Conservation (phyloP, 352 stramenopile species). For the Globisporangium nunn region DNA sequence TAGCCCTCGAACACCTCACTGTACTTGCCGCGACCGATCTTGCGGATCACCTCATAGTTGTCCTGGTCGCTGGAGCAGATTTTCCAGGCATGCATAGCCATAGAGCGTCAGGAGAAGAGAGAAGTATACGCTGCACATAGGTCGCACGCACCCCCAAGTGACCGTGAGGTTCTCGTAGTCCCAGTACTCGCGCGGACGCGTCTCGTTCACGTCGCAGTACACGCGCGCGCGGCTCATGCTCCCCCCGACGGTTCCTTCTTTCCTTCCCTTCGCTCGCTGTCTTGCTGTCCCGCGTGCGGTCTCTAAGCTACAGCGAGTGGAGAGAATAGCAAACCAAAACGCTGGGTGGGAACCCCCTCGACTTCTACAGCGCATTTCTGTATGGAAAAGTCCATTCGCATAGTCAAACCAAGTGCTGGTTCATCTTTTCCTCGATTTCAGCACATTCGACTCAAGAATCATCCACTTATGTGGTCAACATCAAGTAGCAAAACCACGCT, state of each 20-base stretch:
- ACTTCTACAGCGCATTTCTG: no score
- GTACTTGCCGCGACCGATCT: slow-evolving; percentile 99
- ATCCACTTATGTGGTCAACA: no score
- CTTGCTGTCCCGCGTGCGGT: no score
- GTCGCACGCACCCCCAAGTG: slow-evolving; percentile 90
- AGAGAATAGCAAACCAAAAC: no score
- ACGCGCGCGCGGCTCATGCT: slow-evolving; percentile 76
- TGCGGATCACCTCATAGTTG: slow-evolving; percentile 98
- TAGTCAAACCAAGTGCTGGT: no score
- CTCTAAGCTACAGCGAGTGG: no score
- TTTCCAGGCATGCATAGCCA: no score
- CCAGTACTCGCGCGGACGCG: slow-evolving; percentile 97
- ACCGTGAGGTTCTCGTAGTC: slow-evolving; percentile 99
- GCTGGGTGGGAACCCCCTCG: no score
- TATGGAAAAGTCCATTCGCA: no score
- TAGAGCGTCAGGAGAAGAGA: neutral
- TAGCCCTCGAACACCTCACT: slow-evolving; percentile 98
- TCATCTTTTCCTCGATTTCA: no score
- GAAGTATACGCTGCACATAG: neutral
- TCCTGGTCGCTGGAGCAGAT: slow-evolving; percentile 89
- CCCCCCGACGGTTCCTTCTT: neutral
- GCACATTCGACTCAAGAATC: no score
- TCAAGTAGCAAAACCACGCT: no score
- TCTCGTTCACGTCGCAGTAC: slow-evolving; percentile 94
- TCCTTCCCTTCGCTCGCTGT: neutral